Evolutionary conservation across 805 yeast genomes (phyloP).

Genomic region (Yueomyces sinensis): DNA sequence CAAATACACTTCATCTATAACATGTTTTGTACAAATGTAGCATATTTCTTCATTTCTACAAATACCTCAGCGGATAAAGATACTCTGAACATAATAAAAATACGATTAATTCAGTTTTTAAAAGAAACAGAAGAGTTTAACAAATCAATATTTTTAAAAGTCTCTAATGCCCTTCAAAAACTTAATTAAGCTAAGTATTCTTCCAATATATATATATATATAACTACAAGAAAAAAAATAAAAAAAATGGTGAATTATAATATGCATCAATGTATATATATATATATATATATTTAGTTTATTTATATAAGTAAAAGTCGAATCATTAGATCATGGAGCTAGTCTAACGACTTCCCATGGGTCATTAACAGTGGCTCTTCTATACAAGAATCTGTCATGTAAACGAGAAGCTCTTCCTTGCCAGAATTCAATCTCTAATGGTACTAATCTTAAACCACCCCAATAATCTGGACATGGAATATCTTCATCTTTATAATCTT

Average conservation of each 20-base stretch:
- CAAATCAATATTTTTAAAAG: not conserved
- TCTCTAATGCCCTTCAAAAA: not conserved
- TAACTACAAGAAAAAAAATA: not conserved
- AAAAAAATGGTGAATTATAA: conserved; percentile 3
- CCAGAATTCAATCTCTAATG: conserved; percentile 92
- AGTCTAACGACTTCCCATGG: conserved; percentile 57
- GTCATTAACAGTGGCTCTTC: conserved; percentile 36
- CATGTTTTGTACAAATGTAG: not conserved
- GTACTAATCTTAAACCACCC: conserved; percentile 89
- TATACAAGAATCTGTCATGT: conserved; percentile 76
- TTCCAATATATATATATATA: no score
- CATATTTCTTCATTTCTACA: not conserved
- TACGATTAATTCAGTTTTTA: not conserved
- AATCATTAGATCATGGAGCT: conserved; percentile 38
- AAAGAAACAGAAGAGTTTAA: not conserved
- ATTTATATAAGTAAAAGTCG: no score
- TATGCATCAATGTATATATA: no score
- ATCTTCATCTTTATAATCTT: conserved; percentile 33
- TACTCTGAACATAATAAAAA: not conserved
- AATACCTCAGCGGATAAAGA: not conserved
- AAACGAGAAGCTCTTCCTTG: conserved; percentile 86
- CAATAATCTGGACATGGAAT: conserved; percentile 88
- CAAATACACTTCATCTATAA: not conserved
- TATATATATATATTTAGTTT: not conserved
- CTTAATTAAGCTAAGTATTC: no score